Conservation (phyloP, 208 protist species). For the Crithidia brevicula region DNA sequence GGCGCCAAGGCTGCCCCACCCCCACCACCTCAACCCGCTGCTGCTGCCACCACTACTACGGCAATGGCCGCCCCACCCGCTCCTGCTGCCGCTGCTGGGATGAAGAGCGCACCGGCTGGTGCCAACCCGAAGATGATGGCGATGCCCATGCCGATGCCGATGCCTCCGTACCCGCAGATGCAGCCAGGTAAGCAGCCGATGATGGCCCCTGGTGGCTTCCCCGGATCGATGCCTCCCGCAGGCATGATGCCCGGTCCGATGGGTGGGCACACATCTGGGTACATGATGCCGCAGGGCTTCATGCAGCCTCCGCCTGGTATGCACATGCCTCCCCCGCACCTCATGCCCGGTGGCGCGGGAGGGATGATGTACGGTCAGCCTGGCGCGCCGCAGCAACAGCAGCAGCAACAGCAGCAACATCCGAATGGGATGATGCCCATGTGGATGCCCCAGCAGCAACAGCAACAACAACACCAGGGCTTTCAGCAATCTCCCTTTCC, state of each 20-base stretch:
- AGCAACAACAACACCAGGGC: neutral
- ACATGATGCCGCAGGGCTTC: slow-evolving; percentile 31
- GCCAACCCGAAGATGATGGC: slow-evolving; percentile 12
- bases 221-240: slow-evolving; percentile 6
- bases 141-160: slow-evolving; percentile 38
- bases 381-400: neutral
- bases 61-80: neutral
- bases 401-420: neutral
- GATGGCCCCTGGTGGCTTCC: slow-evolving; percentile 5
- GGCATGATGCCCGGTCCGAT: slow-evolving; percentile 1
- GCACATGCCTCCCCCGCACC: neutral
- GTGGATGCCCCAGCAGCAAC: slow-evolving; percentile 19
- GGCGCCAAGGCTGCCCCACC: neutral
- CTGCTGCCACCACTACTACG: neutral
- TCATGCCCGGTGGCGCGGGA: neutral
- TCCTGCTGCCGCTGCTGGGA: too few relatives aligned
- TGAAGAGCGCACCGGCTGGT: too few relatives aligned
- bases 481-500: neutral
- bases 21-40: neutral
- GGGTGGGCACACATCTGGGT: neutral
- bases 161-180: slow-evolving; percentile 26
- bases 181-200: slow-evolving; percentile 27
- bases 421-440: slow-evolving; percentile 22
- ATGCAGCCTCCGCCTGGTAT: slow-evolving; percentile 35
- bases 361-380: slow-evolving; percentile 10